Conservation (phyloP, 2,329 filamentous ascomycete species). For the Aspergillus floridensis region DNA sequence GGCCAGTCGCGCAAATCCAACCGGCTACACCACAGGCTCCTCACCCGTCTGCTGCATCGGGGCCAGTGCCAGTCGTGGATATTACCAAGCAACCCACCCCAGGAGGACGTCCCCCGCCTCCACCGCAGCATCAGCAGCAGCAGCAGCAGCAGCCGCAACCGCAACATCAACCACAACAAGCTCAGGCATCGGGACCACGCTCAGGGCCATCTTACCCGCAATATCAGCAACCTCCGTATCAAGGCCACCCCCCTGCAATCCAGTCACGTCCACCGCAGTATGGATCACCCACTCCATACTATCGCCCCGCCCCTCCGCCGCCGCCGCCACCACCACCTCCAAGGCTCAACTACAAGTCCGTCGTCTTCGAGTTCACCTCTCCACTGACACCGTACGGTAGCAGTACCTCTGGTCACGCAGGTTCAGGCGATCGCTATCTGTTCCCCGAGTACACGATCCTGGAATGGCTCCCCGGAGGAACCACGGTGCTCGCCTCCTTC, state of each 20-base stretch:
- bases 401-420: slow-evolving; percentile 40
- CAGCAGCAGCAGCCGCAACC: slow-evolving; percentile 26
- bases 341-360: slow-evolving; percentile 44
- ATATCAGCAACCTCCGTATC: slow-evolving; percentile 33
- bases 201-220: slow-evolving; percentile 29
- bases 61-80: slow-evolving; percentile 10
- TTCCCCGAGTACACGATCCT: slow-evolving; percentile 51
- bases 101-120: slow-evolving; percentile 1
- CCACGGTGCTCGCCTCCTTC: slow-evolving; percentile 48
- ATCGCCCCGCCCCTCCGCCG: slow-evolving; percentile 28
- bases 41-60: slow-evolving; percentile 11
- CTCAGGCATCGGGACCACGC: slow-evolving; percentile 18
- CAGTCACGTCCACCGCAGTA: slow-evolving; percentile 39
- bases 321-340: slow-evolving; percentile 33
- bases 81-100: slow-evolving; percentile 18
- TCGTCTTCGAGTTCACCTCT: slow-evolving; percentile 50
- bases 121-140: slow-evolving; percentile 15
- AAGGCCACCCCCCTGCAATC: slow-evolving; percentile 31
- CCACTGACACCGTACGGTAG: slow-evolving; percentile 42
- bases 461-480: slow-evolving; percentile 47
- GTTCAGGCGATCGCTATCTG: slow-evolving; percentile 48
- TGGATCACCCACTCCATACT: slow-evolving; percentile 33
- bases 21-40: slow-evolving; percentile 13
- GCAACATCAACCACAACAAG: slow-evolving; percentile 23
- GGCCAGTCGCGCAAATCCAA: slow-evolving; percentile 12